phyloP scores from a whole-genome alignment of 2,329 filamentous ascomycete species.

The Sporothrix inflata region DNA sequence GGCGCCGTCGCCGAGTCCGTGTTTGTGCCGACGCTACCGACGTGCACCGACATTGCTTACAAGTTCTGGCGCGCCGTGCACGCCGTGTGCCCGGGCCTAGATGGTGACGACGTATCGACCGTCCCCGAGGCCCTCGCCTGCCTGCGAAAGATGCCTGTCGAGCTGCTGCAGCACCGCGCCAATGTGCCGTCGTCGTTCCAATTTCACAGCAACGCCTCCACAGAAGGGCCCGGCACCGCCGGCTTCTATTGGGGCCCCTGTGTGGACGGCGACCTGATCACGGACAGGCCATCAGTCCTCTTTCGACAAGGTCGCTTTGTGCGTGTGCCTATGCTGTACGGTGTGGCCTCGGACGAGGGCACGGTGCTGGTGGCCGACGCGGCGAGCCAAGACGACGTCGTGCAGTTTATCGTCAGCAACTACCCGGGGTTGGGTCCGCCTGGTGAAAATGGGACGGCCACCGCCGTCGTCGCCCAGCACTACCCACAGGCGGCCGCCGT shows the following conservation, averaged over 20 bases:
- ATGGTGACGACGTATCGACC: neutral
- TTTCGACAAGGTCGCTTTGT: constrained; percentile 47
- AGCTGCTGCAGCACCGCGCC: constrained; percentile 47
- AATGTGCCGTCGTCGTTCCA: constrained; percentile 46
- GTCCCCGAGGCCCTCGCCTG: constrained; percentile 42
- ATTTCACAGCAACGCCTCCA: constrained; percentile 33
- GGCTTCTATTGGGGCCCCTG: constrained; percentile 56
- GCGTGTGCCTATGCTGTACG: constrained; percentile 51
- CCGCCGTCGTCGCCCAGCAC: neutral
- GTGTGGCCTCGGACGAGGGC: constrained; percentile 53
- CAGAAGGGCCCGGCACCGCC: neutral
- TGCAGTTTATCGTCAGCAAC: constrained; percentile 51
- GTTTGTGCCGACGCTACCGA: constrained; percentile 54
- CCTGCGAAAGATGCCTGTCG: constrained; percentile 44
- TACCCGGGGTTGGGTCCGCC: constrained; percentile 43
- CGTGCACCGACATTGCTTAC: constrained; percentile 44
- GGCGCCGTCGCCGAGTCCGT: constrained; percentile 52
- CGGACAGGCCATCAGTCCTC: constrained; percentile 47
- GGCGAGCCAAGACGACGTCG: constrained; percentile 41
- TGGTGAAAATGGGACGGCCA: neutral
- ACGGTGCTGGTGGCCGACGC: constrained; percentile 49
- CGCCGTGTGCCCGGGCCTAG: neutral
- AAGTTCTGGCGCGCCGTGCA: constrained; percentile 30
- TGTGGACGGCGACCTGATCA: constrained; percentile 52
- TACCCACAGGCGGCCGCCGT: constrained; percentile 35